Percentiles rank a stretch among this genome's conserved stretches.
These are phyloP conservation scores for Sechiopsis laciniata DNA, from an alignment of 306 rosid species.

Conservation along the genomic window DNA sequence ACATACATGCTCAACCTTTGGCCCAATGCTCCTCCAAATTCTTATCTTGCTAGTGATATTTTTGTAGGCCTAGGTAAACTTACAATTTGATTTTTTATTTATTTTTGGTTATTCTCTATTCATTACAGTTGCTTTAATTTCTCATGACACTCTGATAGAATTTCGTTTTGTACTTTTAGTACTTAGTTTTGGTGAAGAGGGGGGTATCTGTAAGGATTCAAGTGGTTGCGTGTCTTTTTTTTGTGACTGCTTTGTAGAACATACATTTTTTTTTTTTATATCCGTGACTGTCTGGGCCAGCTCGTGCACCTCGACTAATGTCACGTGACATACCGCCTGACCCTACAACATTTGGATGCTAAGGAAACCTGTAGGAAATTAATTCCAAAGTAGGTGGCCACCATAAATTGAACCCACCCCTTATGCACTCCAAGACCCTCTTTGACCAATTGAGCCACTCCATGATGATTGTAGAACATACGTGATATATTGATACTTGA, in stretches of 20 bases:
- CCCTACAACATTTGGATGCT: too few species aligned
- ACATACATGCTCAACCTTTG: neutral
- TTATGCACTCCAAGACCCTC: too few species aligned
- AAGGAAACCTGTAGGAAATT: too few species aligned
- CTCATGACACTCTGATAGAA: neutral
- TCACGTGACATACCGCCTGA: too few species aligned
- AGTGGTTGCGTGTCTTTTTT: neutral
- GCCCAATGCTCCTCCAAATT: neutral
- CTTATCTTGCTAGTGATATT: neutral
- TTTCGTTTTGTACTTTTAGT: neutral
- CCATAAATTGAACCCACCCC: too few species aligned
- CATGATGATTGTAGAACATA: too few species aligned
- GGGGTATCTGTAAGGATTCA: neutral
- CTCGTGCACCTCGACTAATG: too few species aligned
- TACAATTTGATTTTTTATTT: neutral
- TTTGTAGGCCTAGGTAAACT: neutral
- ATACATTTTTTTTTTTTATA: too few species aligned
- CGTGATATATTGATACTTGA: neutral
- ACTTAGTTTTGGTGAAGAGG: neutral
- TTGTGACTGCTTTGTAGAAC: neutral
- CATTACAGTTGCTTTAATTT: neutral
- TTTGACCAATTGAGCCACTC: too few species aligned
- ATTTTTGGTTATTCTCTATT: slow-evolving; percentile 4
- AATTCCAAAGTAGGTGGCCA: too few species aligned
- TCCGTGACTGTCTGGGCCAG: too few species aligned